These are phyloP conservation scores for Penicillium sp. DNA, from an alignment of 2,329 filamentous ascomycete genomes.

Conservation along the genomic window DNA sequence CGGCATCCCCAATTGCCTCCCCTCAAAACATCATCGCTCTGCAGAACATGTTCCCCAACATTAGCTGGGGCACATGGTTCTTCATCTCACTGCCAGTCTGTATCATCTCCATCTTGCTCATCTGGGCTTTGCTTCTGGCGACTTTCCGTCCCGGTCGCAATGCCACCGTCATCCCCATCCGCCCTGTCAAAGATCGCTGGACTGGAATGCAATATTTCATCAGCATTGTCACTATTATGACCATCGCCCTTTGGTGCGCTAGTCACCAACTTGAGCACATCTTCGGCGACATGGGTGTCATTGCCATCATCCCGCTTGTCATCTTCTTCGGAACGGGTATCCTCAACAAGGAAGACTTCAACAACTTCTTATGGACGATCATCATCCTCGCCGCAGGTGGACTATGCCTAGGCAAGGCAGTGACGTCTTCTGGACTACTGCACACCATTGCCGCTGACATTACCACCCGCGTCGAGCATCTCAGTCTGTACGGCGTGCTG, in stretches of 20 bases:
- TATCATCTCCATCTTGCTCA: slow-evolving; percentile 80
- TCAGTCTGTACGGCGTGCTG: slow-evolving; percentile 83
- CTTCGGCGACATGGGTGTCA: slow-evolving; percentile 97
- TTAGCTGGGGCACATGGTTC: slow-evolving; percentile 96
- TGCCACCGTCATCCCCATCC: slow-evolving; percentile 88
- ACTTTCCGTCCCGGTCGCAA: slow-evolving; percentile 84
- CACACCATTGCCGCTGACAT: slow-evolving; percentile 83
- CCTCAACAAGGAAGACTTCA: slow-evolving; percentile 97
- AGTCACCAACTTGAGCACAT: slow-evolving; percentile 83
- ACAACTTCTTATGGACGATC: slow-evolving; percentile 99
- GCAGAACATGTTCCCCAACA: slow-evolving; percentile 89
- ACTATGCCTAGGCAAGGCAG: slow-evolving; percentile 87
- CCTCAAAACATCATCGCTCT: slow-evolving; percentile 97
- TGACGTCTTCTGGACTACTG: slow-evolving; percentile 87
- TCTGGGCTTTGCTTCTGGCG: slow-evolving; percentile 83
- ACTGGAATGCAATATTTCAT: slow-evolving; percentile 93
- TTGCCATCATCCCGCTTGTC: slow-evolving; percentile 93
- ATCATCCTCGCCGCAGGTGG: slow-evolving; percentile 97
- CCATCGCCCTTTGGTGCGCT: slow-evolving; percentile 89
- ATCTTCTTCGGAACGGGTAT: slow-evolving; percentile 97
- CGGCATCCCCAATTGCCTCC: slow-evolving; percentile 93
- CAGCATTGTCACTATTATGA: slow-evolving; percentile 75
- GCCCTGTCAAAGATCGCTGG: slow-evolving; percentile 85
- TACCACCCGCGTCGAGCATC: slow-evolving; percentile 69
- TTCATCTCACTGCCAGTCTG: slow-evolving; percentile 93